A percentile compares a stretch with the other conserved stretches of the same genome.
phyloP scores from a whole-genome alignment of 139 green algal species.

The Chlamydomonas incerta region DNA sequence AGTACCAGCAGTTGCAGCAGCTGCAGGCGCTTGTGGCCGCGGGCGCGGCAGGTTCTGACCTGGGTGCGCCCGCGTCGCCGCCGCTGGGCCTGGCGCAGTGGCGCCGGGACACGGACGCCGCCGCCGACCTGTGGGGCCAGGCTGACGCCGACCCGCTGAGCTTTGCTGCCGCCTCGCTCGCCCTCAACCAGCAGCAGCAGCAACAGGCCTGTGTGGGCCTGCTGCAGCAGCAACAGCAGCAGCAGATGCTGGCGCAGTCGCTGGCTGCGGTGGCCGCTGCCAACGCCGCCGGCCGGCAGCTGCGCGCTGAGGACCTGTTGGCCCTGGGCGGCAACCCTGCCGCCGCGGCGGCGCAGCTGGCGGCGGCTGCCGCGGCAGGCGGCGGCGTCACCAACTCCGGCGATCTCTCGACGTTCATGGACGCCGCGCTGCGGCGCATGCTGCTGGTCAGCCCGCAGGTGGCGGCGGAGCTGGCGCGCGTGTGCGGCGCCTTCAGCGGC shows the following conservation, averaged over 20 bases:
- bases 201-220: background rate
- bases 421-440: slow-evolving; percentile 25
- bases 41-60: background rate
- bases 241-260: slow-evolving; percentile 12
- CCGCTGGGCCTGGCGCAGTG: background rate
- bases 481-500: slow-evolving; percentile 30
- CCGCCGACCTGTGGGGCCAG: slow-evolving; percentile 3
- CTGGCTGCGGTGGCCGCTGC: slow-evolving; percentile 32
- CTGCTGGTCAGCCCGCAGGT: slow-evolving; percentile 30
- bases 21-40: background rate
- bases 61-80: background rate
- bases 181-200: slow-evolving; percentile 27
- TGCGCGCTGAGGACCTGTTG: slow-evolving; percentile 16
- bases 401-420: slow-evolving; percentile 20
- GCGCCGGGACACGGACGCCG: background rate
- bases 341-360: background rate
- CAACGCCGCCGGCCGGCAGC: slow-evolving; percentile 2
- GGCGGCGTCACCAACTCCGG: background rate
- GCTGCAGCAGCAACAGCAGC: slow-evolving; percentile 25
- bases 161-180: background rate
- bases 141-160: slow-evolving; percentile 3
- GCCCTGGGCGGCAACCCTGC: background rate
- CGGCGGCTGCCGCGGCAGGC: background rate
- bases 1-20: slow-evolving; percentile 19
- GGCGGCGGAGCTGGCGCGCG: slow-evolving; percentile 26